phyloP scores from a whole-genome alignment of 75 land plant genomes.

The Sequoia sempervirens region DNA sequence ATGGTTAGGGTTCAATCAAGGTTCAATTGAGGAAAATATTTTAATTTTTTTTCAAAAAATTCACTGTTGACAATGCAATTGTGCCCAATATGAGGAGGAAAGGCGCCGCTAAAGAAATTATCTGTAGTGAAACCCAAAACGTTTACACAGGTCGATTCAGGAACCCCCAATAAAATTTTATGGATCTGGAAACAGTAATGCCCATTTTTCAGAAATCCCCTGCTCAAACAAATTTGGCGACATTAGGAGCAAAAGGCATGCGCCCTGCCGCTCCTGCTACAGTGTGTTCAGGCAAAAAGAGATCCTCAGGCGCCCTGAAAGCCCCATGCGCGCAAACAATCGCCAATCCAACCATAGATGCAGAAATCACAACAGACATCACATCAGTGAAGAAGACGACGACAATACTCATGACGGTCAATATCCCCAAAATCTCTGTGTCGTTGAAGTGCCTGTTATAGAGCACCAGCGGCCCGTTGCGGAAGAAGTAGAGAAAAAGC shows the following conservation, averaged over 20 bases:
- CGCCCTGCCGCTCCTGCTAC: conserved; percentile 15
- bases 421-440: conserved; percentile 31
- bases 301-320: conserved; percentile 67
- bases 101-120: too few species aligned
- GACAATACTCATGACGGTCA: conserved; percentile 35
- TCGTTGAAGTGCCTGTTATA: conserved; percentile 52
- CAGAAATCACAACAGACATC: conserved; percentile 61
- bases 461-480: conserved; percentile 47
- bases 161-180: background rate
- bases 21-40: too few species aligned
- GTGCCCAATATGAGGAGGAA: too few species aligned
- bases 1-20: too few species aligned
- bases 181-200: conserved; percentile 8
- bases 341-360: conserved; percentile 35
- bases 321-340: conserved; percentile 60
- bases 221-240: conserved; percentile 28
- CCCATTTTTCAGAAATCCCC: background rate
- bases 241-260: conserved; percentile 42
- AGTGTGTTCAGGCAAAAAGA: conserved; percentile 58
- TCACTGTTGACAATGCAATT: too few species aligned
- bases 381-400: conserved; percentile 69
- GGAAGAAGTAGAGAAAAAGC: conserved; percentile 62
- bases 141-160: too few species aligned
- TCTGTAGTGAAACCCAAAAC: too few species aligned
- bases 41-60: too few species aligned